Evolutionary conservation across 176 grass and related monocot species (phyloP).

Genomic region (Oryza meridionalis): DNA sequence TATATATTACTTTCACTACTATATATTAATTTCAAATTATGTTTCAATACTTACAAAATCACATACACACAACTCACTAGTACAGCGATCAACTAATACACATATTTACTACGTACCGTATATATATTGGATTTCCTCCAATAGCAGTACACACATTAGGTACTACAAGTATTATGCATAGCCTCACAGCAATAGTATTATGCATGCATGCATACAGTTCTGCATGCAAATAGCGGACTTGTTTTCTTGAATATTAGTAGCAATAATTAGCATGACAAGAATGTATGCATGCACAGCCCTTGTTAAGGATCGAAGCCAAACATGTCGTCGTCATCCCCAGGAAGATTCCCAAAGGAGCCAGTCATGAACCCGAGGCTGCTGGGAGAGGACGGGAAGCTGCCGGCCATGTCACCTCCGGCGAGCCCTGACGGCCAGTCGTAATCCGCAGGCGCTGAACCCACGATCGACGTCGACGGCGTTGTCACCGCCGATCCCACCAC

Average conservation of each 20-base stretch:
- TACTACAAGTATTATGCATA: background rate
- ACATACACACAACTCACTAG: background rate
- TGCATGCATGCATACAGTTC: background rate
- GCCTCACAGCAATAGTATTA: background rate
- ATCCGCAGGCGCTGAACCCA: constrained; percentile 44
- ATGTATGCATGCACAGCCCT: constrained; percentile 16
- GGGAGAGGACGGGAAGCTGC: constrained; percentile 54
- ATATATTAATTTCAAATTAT: background rate
- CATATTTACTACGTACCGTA: background rate
- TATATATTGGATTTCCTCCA: background rate
- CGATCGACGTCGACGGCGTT: constrained; percentile 5
- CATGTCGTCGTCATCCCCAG: constrained; percentile 26
- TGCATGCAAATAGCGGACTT: constrained; percentile 4
- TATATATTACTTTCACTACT: background rate
- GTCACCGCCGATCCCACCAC: background rate
- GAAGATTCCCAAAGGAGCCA: constrained; percentile 24
- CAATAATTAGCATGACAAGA: background rate
- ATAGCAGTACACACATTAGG: background rate
- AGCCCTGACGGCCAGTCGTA: background rate
- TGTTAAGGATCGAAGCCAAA: constrained; percentile 38
- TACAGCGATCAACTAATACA: background rate
- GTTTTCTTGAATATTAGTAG: background rate
- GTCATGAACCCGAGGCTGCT: constrained; percentile 48
- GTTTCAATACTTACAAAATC: background rate
- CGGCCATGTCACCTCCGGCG: background rate